These are phyloP conservation scores for Acacia melanoxylon DNA, from an alignment of 306 rosid species.

Conservation along the genomic window DNA sequence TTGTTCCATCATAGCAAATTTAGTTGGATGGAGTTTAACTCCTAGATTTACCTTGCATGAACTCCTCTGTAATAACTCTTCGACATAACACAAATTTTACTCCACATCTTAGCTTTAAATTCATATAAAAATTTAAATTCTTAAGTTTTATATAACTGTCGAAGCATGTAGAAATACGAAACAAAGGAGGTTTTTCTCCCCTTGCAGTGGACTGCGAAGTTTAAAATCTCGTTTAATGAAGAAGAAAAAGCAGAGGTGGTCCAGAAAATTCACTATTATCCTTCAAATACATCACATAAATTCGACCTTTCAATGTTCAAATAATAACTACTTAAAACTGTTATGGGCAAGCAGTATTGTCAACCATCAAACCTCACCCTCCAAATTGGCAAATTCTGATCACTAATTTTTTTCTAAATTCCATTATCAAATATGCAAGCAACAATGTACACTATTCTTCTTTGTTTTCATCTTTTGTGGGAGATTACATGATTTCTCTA, in stretches of 20 bases:
- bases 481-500: constrained; percentile 36
- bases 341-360: neutral
- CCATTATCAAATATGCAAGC: constrained; percentile 27
- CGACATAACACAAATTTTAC: neutral
- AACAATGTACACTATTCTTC: constrained; percentile 43
- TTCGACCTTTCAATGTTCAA: neutral
- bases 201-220: neutral
- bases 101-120: neutral
- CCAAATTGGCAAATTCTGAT: neutral
- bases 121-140: neutral
- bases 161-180: neutral
- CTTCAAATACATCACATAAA: neutral
- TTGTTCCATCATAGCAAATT: neutral
- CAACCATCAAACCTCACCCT: neutral
- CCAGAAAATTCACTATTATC: neutral
- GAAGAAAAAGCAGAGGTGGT: neutral
- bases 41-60: neutral
- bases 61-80: neutral
- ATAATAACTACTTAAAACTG: neutral
- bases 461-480: constrained; percentile 5
- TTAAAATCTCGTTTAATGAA: neutral
- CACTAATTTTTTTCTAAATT: neutral
- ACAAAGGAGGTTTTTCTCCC: neutral
- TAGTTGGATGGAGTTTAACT: neutral
- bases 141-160: neutral